Base-by-base conservation (phyloP, 352 stramenopile genomes). In the Blastocystis sp. region DNA sequence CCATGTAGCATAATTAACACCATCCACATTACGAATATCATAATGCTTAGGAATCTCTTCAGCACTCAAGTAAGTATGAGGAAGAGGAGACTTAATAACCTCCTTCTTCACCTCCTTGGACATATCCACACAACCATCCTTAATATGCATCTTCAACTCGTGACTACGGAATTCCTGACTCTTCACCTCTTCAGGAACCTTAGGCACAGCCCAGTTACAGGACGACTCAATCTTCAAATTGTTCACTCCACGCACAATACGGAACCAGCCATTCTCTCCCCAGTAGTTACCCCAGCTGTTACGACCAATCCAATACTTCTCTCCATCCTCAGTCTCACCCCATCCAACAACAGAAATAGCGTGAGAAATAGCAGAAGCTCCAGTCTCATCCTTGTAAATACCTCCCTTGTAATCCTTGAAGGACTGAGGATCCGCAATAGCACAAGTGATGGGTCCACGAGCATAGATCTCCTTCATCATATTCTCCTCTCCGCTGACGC, bases 391-490 rank as follows among this genome's bases (percentile, higher is more conserved):
- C 58, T 97, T 92, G 87, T 98, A 95, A 79, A 98, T 94, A 37
- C 96, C 96, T 30, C 95, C 95, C 11, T 93, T 94, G 92, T 99
- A 98, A 75, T 96, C 92, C 93, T 89, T 19, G 95, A 89, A 42
- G 91, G 91, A 62, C 62, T 90, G 15, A 78, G 68, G 66, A 59
- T 90, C 77, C 64, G 54, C 66, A 79, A 90, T 95, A 56, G 93
- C 95, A 90, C 95, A 97, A 2, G 95, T 94, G 76, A 98, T 97
- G 0, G 95, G 95, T 0, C 96, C 96, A 54, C 96, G 95, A 24
- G 93, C 94, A 82, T 95, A 98, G 79, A 99, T 98, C 93, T 99
- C 96, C 9, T 95, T 93, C 93, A 97, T 98, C 93, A 98, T 98
- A 80, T 97, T 93, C 60, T 95, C 60, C 76, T 97, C 93, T 33